Conservation (phyloP, 352 stramenopile genomes). For the Pythium phragmiticola region DNA sequence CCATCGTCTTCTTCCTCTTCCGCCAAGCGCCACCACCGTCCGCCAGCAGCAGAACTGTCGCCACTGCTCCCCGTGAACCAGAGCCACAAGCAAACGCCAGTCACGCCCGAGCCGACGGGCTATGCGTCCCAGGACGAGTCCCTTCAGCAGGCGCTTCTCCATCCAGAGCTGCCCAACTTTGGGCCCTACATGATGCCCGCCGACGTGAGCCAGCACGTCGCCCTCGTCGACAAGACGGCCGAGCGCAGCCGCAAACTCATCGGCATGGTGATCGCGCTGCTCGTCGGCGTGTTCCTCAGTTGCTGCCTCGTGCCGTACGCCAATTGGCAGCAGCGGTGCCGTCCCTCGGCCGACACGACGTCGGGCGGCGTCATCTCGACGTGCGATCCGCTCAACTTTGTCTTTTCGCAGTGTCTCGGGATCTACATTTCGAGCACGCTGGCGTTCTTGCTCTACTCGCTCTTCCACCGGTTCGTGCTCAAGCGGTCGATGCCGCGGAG, state of each 20-base stretch:
- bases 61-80: conserved; percentile 30
- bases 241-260: conserved; percentile 62
- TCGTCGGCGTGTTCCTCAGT: conserved; percentile 70
- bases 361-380: conserved; percentile 43
- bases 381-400: conserved; percentile 80
- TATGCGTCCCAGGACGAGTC: conserved; percentile 34
- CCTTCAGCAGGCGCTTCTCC: conserved; percentile 54
- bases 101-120: no score
- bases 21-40: neutral
- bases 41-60: conserved; percentile 30
- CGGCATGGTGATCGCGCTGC: conserved; percentile 57
- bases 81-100: neutral
- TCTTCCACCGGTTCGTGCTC: conserved; percentile 75
- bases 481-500: conserved; percentile 75
- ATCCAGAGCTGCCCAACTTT: conserved; percentile 81
- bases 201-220: conserved; percentile 57
- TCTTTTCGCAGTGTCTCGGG: conserved; percentile 82
- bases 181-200: conserved; percentile 76
- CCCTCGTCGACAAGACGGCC: conserved; percentile 41
- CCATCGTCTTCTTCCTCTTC: neutral
- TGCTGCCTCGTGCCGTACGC: conserved; percentile 78
- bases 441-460: conserved; percentile 74
- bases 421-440: conserved; percentile 79
- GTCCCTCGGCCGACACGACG: conserved; percentile 29
- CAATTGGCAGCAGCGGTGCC: conserved; percentile 68